Evolutionary conservation across 176 grass and related monocot genomes (phyloP).

Genomic region (Canna indica): DNA sequence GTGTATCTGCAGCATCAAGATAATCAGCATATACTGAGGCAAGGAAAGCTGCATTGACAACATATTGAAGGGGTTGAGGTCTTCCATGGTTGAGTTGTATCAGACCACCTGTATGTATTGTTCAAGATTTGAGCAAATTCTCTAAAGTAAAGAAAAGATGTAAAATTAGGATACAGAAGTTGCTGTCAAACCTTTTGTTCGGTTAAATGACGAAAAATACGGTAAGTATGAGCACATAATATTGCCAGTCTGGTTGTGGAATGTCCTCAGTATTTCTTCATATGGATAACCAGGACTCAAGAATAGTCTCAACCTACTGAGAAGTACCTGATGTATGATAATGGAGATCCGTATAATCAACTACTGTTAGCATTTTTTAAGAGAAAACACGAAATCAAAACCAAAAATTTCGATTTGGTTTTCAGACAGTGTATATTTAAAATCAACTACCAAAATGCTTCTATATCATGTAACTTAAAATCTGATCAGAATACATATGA

Average conservation of each 20-base stretch:
- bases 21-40: neutral
- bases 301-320: constrained; percentile 13
- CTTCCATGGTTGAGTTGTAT: constrained; percentile 13
- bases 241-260: constrained; percentile 6
- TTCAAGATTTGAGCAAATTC: neutral
- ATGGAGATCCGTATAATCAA: neutral
- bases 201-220: neutral
- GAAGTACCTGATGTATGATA: neutral
- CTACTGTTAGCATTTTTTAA: neutral
- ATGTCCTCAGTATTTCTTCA: constrained; percentile 13
- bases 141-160: neutral
- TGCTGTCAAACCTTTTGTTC: constrained; percentile 5
- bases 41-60: constrained; percentile 1
- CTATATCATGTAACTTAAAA: no score
- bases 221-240: constrained; percentile 9
- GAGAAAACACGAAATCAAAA: no score
- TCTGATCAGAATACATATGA: no score
- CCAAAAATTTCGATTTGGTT: no score
- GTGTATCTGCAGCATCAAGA: constrained; percentile 7
- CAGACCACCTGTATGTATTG: neutral
- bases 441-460: no score
- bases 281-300: constrained; percentile 7
- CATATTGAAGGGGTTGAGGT: constrained; percentile 4
- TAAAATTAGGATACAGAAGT: neutral
- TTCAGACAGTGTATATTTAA: no score